These are phyloP conservation scores for Geoglossum glabrum DNA, from an alignment of 495 filamentous ascomycete species.

Conservation along the genomic window DNA sequence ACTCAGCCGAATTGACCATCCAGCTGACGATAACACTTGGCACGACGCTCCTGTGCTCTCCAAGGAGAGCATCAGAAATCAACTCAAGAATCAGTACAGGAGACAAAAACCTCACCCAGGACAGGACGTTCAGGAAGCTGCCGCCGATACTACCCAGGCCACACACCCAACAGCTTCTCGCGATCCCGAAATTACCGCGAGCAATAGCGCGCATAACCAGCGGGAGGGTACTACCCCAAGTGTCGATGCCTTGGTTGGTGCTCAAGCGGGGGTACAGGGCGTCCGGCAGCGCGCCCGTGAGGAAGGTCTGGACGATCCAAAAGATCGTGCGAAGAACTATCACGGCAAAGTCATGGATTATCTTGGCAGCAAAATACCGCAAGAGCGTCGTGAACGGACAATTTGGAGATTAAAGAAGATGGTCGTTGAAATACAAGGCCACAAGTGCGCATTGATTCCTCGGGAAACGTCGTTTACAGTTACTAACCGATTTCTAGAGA, in stretches of 20 bases:
- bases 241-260: conserved; percentile 33
- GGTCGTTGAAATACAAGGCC: conserved; percentile 85
- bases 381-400: conserved; percentile 84
- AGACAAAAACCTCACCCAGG: conserved; percentile 37
- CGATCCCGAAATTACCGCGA: conserved; percentile 27
- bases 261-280: conserved; percentile 25
- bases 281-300: conserved; percentile 28
- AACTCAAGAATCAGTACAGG: conserved; percentile 38
- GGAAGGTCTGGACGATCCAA: conserved; percentile 40
- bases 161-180: conserved; percentile 29
- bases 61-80: conserved; percentile 45
- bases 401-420: conserved; percentile 96
- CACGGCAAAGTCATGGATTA: conserved; percentile 48
- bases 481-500: conserved; percentile 16
- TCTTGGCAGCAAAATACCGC: conserved; percentile 61
- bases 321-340: conserved; percentile 34
- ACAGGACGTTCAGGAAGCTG: conserved; percentile 31
- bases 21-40: conserved; percentile 84
- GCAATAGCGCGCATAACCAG: conserved; percentile 24
- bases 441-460: conserved; percentile 36
- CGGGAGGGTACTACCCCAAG: conserved; percentile 25
- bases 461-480: background rate
- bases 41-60: conserved; percentile 71
- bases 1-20: conserved; percentile 53
- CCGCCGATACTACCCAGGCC: conserved; percentile 32